Conservation (phyloP, 257 asterid genomes). For the Capsicum baccatum region DNA sequence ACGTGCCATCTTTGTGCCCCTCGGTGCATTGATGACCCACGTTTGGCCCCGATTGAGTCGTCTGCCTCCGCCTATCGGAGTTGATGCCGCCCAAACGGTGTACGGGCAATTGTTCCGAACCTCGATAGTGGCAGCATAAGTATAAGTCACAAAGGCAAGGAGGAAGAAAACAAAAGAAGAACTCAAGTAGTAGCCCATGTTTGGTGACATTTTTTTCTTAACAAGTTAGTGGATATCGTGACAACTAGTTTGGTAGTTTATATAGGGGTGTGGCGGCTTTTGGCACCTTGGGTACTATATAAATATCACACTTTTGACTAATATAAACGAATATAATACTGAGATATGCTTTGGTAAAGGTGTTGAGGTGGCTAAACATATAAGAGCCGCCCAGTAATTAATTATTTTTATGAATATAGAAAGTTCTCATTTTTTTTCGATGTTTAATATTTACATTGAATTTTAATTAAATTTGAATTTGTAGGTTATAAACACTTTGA, state of each 20-base stretch:
- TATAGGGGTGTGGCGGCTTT: conserved; percentile 27
- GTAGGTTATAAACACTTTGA: fast-evolving
- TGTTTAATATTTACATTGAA: too few relatives aligned
- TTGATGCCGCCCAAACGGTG: conserved; percentile 49
- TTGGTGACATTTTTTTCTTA: not conserved
- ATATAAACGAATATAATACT: not conserved
- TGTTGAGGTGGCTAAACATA: not conserved
- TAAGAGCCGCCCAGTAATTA: conserved; percentile 11
- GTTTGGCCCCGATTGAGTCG: conserved; percentile 37
- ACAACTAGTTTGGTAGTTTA: not conserved
- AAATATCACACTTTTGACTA: not conserved
- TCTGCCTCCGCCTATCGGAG: conserved; percentile 44
- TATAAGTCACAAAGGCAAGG: not conserved
- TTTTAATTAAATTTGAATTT: too few relatives aligned
- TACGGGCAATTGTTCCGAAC: conserved; percentile 45
- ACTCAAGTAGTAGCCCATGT: not conserved
- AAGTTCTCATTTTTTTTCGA: too few relatives aligned
- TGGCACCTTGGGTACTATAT: not conserved
- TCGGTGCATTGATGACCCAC: conserved; percentile 31
- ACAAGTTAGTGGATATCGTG: not conserved
- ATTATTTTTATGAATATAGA: not conserved
- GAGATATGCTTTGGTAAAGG: not conserved
- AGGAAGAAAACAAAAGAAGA: conserved; percentile 17
- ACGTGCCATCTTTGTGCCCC: conserved; percentile 39
- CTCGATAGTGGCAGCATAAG: conserved; percentile 37